phyloP scores from a whole-genome alignment of 805 yeast species.

The Zygosaccharomyces lentus region DNA sequence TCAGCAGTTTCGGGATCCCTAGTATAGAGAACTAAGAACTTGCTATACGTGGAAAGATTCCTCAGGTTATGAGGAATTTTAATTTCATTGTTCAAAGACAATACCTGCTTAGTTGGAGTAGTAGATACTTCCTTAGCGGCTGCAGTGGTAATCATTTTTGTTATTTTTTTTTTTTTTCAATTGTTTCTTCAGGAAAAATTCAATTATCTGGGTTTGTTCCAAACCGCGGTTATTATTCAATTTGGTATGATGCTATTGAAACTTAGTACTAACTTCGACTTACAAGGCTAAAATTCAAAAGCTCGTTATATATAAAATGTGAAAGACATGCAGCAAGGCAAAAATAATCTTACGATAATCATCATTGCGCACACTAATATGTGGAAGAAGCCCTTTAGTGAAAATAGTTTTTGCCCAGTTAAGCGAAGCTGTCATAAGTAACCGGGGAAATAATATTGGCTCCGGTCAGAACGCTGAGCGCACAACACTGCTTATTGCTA shows the following conservation, averaged over 20 bases:
- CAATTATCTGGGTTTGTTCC: neutral
- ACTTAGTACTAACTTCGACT: neutral
- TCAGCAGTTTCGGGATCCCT: slow-evolving; percentile 21
- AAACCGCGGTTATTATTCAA: neutral
- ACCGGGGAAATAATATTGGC: neutral
- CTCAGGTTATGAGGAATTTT: slow-evolving; percentile 19
- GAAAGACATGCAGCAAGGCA: no score
- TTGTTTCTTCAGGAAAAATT: neutral
- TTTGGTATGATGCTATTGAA: neutral
- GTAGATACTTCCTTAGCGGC: slow-evolving; percentile 2
- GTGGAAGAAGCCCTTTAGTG: neutral
- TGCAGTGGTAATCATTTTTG: slow-evolving; percentile 15
- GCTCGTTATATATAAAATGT: no score
- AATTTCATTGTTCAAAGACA: slow-evolving; percentile 13
- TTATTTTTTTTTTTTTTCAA: neutral
- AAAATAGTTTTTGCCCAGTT: neutral
- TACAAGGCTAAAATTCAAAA: neutral
- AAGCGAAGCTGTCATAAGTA: neutral
- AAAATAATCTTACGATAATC: no score
- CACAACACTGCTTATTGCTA: neutral
- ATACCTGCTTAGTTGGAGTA: neutral
- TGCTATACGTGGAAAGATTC: slow-evolving; percentile 38
- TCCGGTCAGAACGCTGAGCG: neutral
- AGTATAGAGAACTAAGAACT: slow-evolving; percentile 38
- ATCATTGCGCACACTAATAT: neutral